phyloP scores from a whole-genome alignment of 23 red algal species.

The Rhodosorus marinus region DNA sequence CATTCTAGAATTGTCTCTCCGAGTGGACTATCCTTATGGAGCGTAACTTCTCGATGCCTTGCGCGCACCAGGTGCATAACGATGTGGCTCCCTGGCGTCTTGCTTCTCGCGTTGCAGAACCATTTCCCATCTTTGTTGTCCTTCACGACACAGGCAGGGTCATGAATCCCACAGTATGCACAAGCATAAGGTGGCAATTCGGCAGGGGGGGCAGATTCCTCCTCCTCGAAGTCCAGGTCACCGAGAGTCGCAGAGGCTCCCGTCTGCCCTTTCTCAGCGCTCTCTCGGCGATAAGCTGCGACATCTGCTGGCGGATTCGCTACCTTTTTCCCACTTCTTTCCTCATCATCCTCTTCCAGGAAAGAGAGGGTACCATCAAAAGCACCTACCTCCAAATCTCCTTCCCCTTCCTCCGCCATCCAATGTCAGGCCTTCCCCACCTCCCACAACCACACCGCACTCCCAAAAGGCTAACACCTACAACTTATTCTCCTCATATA shows the following conservation, averaged over 20 bases:
- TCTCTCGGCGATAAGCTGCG: too few species aligned
- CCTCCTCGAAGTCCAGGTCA: conserved; percentile 39
- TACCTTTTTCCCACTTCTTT: too few species aligned
- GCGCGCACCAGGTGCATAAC: conserved; percentile 76
- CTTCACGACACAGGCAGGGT: conserved; percentile 59
- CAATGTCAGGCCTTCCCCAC: too few species aligned
- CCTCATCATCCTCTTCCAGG: too few species aligned
- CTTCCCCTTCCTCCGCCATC: too few species aligned
- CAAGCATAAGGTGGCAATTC: conserved; percentile 59
- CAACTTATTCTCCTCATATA: too few species aligned
- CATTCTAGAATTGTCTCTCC: conserved; percentile 83
- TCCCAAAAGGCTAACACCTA: too few species aligned
- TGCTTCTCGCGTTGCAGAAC: conserved; percentile 68
- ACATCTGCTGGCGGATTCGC: too few species aligned
- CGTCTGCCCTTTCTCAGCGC: too few species aligned
- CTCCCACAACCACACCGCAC: too few species aligned
- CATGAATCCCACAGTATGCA: conserved; percentile 81
- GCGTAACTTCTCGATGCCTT: conserved; percentile 56
- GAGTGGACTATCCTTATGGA: conserved; percentile 53
- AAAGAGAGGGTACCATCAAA: too few species aligned
- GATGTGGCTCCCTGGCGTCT: conserved; percentile 62
- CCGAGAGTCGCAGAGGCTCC: neutral
- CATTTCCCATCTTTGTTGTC: conserved; percentile 55
- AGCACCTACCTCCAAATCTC: too few species aligned
- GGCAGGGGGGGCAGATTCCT: conserved; percentile 12